Conservation (phyloP, 495 filamentous ascomycete species). For the Lentithecium fluviatile region DNA sequence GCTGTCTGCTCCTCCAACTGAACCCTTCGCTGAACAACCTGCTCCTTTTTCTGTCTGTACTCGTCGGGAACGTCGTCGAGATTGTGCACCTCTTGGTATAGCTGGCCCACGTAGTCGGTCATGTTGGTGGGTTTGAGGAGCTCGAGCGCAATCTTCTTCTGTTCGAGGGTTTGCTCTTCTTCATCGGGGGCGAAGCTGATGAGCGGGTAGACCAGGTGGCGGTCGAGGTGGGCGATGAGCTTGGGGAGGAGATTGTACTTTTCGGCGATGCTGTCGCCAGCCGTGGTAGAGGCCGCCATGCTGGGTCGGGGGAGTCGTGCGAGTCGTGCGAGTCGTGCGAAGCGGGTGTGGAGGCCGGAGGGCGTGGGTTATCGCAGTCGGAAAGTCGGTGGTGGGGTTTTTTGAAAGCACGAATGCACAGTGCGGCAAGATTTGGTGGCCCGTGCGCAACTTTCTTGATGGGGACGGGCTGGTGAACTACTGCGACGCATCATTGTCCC, state of each 20-base stretch:
- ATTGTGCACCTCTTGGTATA: slow-evolving; percentile 83
- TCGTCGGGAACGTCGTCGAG: slow-evolving; percentile 76
- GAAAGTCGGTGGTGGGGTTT: slow-evolving; percentile 4
- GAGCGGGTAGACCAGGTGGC: slow-evolving; percentile 91
- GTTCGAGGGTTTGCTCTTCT: slow-evolving; percentile 62
- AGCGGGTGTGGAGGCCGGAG: slow-evolving; percentile 4
- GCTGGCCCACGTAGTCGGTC: slow-evolving; percentile 89
- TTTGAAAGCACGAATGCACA: slow-evolving; percentile 1
- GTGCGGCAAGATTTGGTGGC: too few species aligned
- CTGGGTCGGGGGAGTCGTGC: too few species aligned
- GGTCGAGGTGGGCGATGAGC: slow-evolving; percentile 87
- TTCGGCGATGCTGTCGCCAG: slow-evolving; percentile 55
- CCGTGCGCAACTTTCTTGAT: too few species aligned
- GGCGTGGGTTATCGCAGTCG: background rate
- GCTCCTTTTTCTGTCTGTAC: slow-evolving; percentile 81
- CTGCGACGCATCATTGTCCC: too few species aligned
- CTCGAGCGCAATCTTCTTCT: slow-evolving; percentile 81
- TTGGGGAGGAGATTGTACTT: slow-evolving; percentile 84
- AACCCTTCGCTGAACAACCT: slow-evolving; percentile 77
- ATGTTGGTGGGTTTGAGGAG: slow-evolving; percentile 95
- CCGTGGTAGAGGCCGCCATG: slow-evolving; percentile 55
- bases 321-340: background rate
- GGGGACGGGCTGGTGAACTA: too few species aligned
- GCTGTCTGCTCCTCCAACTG: slow-evolving; percentile 77
- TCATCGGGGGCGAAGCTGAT: slow-evolving; percentile 74